Conservation (phyloP, 106 monocot species). For the Vanilla planifolia region DNA sequence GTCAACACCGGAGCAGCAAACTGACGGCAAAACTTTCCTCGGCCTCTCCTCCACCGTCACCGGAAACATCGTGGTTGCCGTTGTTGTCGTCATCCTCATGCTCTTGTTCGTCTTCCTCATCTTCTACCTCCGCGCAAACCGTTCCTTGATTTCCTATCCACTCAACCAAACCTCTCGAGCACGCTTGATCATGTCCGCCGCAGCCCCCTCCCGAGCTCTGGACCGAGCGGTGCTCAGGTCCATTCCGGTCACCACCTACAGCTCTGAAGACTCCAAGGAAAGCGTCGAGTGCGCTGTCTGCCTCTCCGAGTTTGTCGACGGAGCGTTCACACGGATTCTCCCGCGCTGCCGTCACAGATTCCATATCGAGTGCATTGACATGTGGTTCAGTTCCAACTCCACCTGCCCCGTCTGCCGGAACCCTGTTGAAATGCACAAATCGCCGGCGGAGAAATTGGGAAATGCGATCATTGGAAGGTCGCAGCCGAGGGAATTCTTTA, state of each 20-base stretch:
- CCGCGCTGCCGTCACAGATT: conserved; percentile 66
- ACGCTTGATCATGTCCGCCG: too few species aligned
- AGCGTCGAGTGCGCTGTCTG: conserved; percentile 21
- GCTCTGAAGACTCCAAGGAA: not conserved
- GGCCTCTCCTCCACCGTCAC: not conserved
- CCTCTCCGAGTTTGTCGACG: conserved; percentile 10
- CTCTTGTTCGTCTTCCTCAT: not conserved
- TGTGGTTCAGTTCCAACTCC: conserved; percentile 39
- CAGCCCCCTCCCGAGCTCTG: not conserved
- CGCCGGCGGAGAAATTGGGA: not conserved
- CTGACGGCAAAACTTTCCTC: not conserved
- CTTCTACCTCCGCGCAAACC: conserved; percentile 8
- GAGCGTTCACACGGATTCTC: conserved; percentile 35
- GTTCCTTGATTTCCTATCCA: not conserved
- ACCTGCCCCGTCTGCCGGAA: conserved; percentile 57
- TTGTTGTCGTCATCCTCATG: conserved; percentile 7
- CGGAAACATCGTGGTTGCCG: not conserved
- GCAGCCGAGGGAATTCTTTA: too few species aligned
- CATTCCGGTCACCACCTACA: conserved; percentile 12
- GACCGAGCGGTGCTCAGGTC: conserved; percentile 12
- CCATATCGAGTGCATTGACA: conserved; percentile 65
- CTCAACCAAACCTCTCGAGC: not conserved
- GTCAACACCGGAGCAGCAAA: too few species aligned
- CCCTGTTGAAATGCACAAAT: conserved; percentile 1
- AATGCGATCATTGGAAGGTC: too few species aligned